Evolutionary conservation across 768 basidiomycete genomes (phyloP), one percentile per base, ranked within the genome.

Genomic region (Fomitopsis pulvina): DNA sequence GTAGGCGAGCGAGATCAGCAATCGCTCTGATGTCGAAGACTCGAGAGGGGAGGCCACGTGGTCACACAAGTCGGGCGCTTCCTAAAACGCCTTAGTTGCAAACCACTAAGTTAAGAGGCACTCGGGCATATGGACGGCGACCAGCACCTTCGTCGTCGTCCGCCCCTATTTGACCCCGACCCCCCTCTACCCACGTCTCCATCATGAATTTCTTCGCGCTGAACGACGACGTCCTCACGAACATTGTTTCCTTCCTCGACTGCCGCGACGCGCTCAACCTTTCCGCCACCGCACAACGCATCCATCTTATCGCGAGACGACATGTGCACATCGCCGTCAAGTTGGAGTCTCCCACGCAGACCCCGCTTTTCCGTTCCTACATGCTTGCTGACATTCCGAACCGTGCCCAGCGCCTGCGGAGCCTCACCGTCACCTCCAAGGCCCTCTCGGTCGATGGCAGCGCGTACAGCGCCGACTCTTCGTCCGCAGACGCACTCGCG

Each of bases 221-320:
- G 29, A 46, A 46, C 30, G 29, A 46, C 25, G 45, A 46, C 28
- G 45, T 46, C 24, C 45, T 46, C n/a, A 21, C 24, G n/a, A 28
- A 46, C 5, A 46, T 46, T 3, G 25, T 46, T 4, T n/a, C 14
- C 16, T 30, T 28, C 20, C 30, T 46, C 3, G 4, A 10, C 4
- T 20, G 25, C 12, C 28, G 18, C 30, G 45, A 46, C 24, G 45
- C 45, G 5, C 24, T 46, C 32, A 37, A 12, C 20, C 45, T 46
- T 14, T 46, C 45, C n/a, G 21, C 30, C 7, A 37, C 30, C 3
- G 28, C 45, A 18, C 11, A 22, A 21, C n/a, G 7, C n/a, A 30
- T 46, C 32, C 30, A 46, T 22, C 29, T 9, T 14, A 46, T 37
- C 21, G 45, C 45, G 5, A 46, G 24, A 22, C 20, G 32, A 11